Evolutionary conservation across 1,284 basidiomycete genomes (phyloP).

Genomic region (Sphaerobolus stellatus): DNA sequence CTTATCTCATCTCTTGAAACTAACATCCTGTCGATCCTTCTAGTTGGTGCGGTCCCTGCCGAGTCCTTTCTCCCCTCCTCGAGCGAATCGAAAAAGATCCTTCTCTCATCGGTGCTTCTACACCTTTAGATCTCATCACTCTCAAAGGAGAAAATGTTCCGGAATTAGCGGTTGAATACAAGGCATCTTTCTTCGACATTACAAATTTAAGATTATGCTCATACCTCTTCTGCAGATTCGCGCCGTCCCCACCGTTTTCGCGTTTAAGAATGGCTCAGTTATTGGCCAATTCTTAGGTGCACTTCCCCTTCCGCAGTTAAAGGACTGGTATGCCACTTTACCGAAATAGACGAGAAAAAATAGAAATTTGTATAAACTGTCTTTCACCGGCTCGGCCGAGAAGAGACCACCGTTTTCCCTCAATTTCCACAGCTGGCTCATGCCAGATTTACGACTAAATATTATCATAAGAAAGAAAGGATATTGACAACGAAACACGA

Average conservation of each 20-base stretch:
- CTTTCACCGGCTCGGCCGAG: too few relatives aligned
- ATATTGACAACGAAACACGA: too few relatives aligned
- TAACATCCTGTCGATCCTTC: not conserved
- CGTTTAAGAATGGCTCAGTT: constrained; percentile 59
- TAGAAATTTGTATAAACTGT: too few relatives aligned
- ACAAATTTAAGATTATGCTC: not conserved
- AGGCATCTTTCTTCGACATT: constrained; percentile 36
- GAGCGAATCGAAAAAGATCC: constrained; percentile 38
- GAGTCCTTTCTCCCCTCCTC: constrained; percentile 63
- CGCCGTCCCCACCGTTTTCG: constrained; percentile 70
- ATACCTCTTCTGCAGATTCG: constrained; percentile 43
- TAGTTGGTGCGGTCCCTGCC: constrained; percentile 78
- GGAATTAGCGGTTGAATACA: constrained; percentile 48
- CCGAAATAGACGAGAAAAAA: too few relatives aligned
- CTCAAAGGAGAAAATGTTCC: constrained; percentile 54
- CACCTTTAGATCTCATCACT: constrained; percentile 65
- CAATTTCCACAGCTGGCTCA: too few relatives aligned
- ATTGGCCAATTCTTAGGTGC: constrained; percentile 63
- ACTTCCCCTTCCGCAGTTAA: constrained; percentile 23
- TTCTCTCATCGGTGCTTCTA: constrained; percentile 46
- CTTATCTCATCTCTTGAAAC: not conserved
- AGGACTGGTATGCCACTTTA: constrained; percentile 5
- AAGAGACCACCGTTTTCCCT: too few relatives aligned
- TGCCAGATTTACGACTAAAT: too few relatives aligned
- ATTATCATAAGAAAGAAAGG: too few relatives aligned